Percentiles rank a stretch among this genome's conserved stretches.
These are phyloP conservation scores for Beauveria varroae DNA, from an alignment of 2,329 filamentous ascomycete genomes.

Conservation along the genomic window DNA sequence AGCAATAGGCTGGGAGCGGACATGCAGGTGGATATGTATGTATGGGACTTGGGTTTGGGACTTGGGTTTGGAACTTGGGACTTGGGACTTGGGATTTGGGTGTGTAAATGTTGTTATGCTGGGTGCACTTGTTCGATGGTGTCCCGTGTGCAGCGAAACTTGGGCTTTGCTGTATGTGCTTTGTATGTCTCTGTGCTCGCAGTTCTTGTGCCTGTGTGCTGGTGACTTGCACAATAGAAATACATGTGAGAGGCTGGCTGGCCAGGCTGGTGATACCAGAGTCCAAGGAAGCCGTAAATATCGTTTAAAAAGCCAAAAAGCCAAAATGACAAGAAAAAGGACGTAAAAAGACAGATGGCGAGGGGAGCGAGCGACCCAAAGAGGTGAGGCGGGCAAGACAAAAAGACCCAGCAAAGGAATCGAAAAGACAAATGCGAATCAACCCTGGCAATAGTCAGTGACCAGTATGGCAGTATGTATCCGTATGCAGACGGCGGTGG, in stretches of 20 bases:
- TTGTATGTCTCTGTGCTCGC: not conserved
- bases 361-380: not conserved
- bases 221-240: slow-evolving; percentile 8
- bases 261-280: slow-evolving; percentile 3
- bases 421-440: not conserved
- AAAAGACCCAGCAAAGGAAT: not conserved
- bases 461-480: not conserved
- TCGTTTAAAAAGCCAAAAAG: not conserved
- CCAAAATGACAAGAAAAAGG: not conserved
- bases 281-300: not conserved
- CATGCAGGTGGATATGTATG: slow-evolving; percentile 8
- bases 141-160: not conserved
- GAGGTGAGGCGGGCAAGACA: not conserved
- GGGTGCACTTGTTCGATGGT: slow-evolving; percentile 1
- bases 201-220: not conserved
- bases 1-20: not conserved
- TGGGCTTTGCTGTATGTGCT: not conserved
- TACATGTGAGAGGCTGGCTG: slow-evolving; percentile 4
- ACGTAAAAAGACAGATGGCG: not conserved
- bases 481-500: not conserved
- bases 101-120: not conserved
- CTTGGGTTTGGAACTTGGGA: not conserved
- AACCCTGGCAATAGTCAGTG: not conserved
- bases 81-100: not conserved
- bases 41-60: not conserved